A percentile compares a stretch with the other conserved stretches of the same genome.
Evolutionary conservation across 352 stramenopile species (phyloP).

Genomic region (Aphanomyces astaci): DNA sequence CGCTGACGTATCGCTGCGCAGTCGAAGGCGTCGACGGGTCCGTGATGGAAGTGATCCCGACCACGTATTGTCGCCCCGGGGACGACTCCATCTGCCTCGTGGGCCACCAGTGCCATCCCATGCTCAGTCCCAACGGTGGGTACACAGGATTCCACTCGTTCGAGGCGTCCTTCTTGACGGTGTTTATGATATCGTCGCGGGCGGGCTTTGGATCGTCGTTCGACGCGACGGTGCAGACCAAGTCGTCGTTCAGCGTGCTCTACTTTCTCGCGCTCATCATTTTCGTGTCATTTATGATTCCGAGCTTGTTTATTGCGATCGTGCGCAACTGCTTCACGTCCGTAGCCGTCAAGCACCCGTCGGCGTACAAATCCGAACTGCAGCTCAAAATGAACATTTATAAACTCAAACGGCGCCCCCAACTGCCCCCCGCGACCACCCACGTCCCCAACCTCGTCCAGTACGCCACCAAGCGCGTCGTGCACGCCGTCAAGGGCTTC

Average conservation of each 20-base stretch:
- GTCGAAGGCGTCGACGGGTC: constrained; percentile 16
- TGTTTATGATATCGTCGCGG: constrained; percentile 70
- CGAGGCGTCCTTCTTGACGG: constrained; percentile 66
- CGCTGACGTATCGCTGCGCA: constrained; percentile 63
- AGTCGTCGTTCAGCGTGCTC: constrained; percentile 64
- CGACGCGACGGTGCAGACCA: constrained; percentile 58
- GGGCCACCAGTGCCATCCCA: constrained; percentile 44
- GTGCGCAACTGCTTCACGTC: constrained; percentile 72
- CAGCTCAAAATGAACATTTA: background rate
- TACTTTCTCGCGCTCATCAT: constrained; percentile 77
- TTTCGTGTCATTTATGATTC: constrained; percentile 81
- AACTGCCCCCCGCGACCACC: constrained; percentile 12
- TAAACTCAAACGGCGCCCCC: constrained; percentile 12
- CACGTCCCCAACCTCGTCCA: constrained; percentile 17
- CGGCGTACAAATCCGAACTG: background rate
- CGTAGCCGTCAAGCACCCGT: constrained; percentile 38
- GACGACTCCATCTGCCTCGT: constrained; percentile 9
- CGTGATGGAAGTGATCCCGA: constrained; percentile 33
- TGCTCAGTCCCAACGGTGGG: constrained; percentile 56
- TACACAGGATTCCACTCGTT: constrained; percentile 81
- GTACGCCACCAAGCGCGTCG: background rate
- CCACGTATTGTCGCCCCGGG: constrained; percentile 41
- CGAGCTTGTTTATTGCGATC: constrained; percentile 74
- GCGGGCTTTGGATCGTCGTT: constrained; percentile 70
- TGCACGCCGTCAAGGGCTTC: constrained; percentile 8